phyloP scores from a whole-genome alignment of 352 stramenopile species.

The Phytopythium aichiense region DNA sequence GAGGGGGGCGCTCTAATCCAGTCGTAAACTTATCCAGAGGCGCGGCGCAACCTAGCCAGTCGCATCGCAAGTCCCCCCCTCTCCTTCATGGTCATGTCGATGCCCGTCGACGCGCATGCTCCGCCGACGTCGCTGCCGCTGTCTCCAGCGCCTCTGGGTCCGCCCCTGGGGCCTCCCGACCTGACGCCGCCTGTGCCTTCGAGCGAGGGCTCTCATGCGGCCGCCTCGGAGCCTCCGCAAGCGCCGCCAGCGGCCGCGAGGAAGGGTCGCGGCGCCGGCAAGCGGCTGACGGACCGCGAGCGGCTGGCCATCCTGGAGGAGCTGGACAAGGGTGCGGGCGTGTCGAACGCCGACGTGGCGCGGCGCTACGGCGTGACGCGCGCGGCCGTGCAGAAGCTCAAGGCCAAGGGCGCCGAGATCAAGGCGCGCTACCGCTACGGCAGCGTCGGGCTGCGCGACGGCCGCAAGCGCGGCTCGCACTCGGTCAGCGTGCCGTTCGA shows the following conservation, averaged over 20 bases:
- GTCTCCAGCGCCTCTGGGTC: not conserved
- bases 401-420: conserved; percentile 31
- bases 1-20: not conserved
- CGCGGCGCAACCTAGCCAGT: not conserved
- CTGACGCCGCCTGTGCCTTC: not conserved
- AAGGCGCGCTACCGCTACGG: conserved; percentile 36
- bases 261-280: conserved; percentile 30
- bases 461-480: conserved; percentile 32
- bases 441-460: conserved; percentile 29
- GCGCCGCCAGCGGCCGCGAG: not conserved
- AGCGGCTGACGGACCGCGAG: conserved; percentile 40
- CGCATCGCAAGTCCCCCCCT: not conserved
- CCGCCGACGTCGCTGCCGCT: not conserved
- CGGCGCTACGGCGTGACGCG: conserved; percentile 41
- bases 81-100: not conserved
- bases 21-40: not conserved
- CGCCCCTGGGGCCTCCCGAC: not conserved
- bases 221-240: not conserved
- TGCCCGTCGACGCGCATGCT: not conserved
- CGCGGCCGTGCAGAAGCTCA: conserved; percentile 44
- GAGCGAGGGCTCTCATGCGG: not conserved
- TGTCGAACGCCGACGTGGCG: conserved; percentile 44
- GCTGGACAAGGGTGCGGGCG: conserved; percentile 27
- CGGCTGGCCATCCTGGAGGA: conserved; percentile 45
- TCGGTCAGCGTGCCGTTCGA: conserved; percentile 36